Conservation (phyloP, 2,329 filamentous ascomycete genomes). For the Dactylellina parvicollis region DNA sequence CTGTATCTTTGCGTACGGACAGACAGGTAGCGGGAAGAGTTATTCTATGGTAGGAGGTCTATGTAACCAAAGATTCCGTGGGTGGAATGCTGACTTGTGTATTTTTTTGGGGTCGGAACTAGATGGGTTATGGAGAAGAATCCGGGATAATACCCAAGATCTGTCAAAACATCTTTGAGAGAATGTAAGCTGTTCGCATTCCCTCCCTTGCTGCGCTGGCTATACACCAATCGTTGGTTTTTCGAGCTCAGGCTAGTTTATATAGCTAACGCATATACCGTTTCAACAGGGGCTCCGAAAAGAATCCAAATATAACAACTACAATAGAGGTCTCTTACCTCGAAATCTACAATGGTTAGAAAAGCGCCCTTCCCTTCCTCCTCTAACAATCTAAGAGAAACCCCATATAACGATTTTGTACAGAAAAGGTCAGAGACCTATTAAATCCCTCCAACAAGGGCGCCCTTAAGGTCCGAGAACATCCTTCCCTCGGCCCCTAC, state of each 20-base stretch:
- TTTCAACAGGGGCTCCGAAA: slow-evolving; percentile 67
- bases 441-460: slow-evolving; percentile 95
- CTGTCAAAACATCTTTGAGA: slow-evolving; percentile 95
- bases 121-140: slow-evolving; percentile 98
- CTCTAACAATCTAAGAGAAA: slow-evolving; percentile 5
- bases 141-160: slow-evolving; percentile 95
- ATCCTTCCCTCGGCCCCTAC: slow-evolving; percentile 96
- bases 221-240: not conserved
- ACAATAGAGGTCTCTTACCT: slow-evolving; percentile 98
- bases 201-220: slow-evolving; percentile 27
- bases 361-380: not conserved
- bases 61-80: not conserved
- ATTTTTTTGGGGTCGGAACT: slow-evolving; percentile 1
- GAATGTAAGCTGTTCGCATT: slow-evolving; percentile 68
- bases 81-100: slow-evolving; percentile 16
- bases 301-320: slow-evolving; percentile 80
- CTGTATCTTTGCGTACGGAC: slow-evolving; percentile 98
- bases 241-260: not conserved
- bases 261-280: slow-evolving; percentile 7
- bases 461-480: slow-evolving; percentile 95
- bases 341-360: slow-evolving; percentile 85
- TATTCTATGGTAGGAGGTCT: slow-evolving; percentile 76
- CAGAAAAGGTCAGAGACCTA: slow-evolving; percentile 89
- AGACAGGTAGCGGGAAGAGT: slow-evolving; percentile 97
- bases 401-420: not conserved